Base-by-base conservation (phyloP, 305 asterid genomes). In the Lippia alba region DNA sequence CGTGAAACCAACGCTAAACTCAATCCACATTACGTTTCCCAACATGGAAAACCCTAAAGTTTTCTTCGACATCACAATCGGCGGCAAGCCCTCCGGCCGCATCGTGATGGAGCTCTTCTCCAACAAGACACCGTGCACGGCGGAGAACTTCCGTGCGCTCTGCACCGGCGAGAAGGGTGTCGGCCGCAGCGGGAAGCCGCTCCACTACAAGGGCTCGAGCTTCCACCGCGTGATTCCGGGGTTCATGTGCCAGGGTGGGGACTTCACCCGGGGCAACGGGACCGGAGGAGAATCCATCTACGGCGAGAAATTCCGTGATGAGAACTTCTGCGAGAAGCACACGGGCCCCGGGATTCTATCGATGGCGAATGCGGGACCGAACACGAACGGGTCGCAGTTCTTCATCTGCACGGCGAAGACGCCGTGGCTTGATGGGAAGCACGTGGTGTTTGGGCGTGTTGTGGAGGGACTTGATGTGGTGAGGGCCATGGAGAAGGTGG, bases 341-440 rank as follows among this genome's bases (percentile, higher is more conserved):
- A 78, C 76, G 5, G 82, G 79, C 3, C 79, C 78, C 14, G 82
- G 79, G 2, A 70, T 73, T 5, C 61, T 78, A 5, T 78, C 76
- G 8, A 78, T 78, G 82, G 82, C 82, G 11, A 78, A 78, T 61
- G 61, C 82, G 1, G 79, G 79, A 3, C 82, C 82, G n/a, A 63
- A 66, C 39, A 78, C 82, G 0, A 78, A 78, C 11, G 82, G 82
- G 4, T 78, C 79, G 0, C 80, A 79, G 72, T 74, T 74, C 62
- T 71, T 74, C 45, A 56, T 78, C 61, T 78, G 78, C 64, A 78
- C 79, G 6, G 74, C 66, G 4, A 67, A 77, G 17, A 72, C 78
- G 6, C 48, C 16, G 49, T 67, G 78, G 81, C 81, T 77, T 4
- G 81, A 76, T 12, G 73, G 80, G 0, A 66, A 65, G 12, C 80